These are phyloP conservation scores for Trametes villosa DNA, from an alignment of 768 basidiomycete species.

Conservation along the genomic window DNA sequence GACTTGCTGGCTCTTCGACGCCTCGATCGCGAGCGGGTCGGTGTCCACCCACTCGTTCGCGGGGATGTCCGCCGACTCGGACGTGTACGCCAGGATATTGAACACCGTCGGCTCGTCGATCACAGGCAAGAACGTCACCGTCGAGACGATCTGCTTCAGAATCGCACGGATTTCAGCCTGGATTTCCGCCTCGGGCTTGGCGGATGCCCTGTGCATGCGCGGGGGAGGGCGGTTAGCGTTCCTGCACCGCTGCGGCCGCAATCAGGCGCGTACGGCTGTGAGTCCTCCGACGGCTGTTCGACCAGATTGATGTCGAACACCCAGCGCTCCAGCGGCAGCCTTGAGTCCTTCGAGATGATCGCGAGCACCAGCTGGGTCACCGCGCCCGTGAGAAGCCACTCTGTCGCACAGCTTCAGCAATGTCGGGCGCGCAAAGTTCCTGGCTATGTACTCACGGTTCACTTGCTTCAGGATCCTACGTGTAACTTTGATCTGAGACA, in stretches of 20 bases:
- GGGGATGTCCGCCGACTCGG: slow-evolving; percentile 89
- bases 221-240: background rate
- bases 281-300: slow-evolving; percentile 56
- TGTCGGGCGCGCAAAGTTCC: background rate
- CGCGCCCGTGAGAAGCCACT: slow-evolving; percentile 91
- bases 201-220: slow-evolving; percentile 48
- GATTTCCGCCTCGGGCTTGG: slow-evolving; percentile 86
- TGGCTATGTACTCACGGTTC: slow-evolving; percentile 71
- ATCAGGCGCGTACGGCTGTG: slow-evolving; percentile 47
- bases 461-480: slow-evolving; percentile 88
- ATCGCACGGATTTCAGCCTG: slow-evolving; percentile 98
- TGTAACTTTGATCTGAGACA: background rate
- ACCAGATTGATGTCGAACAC: slow-evolving; percentile 94
- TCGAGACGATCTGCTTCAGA: slow-evolving; percentile 96
- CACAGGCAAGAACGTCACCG: slow-evolving; percentile 94
- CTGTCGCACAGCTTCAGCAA: slow-evolving; percentile 44
- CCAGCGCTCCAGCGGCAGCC: slow-evolving; percentile 94
- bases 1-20: slow-evolving; percentile 91
- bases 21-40: slow-evolving; percentile 89
- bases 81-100: slow-evolving; percentile 96
- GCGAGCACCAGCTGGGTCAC: slow-evolving; percentile 95
- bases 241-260: slow-evolving; percentile 5
- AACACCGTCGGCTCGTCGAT: slow-evolving; percentile 95
- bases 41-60: slow-evolving; percentile 96
- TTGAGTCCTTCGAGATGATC: slow-evolving; percentile 93